Evolutionary conservation across 2,329 filamentous ascomycete species (phyloP), one percentile per base, ranked within the genome.

Genomic region (Aspergillus cejpii): DNA sequence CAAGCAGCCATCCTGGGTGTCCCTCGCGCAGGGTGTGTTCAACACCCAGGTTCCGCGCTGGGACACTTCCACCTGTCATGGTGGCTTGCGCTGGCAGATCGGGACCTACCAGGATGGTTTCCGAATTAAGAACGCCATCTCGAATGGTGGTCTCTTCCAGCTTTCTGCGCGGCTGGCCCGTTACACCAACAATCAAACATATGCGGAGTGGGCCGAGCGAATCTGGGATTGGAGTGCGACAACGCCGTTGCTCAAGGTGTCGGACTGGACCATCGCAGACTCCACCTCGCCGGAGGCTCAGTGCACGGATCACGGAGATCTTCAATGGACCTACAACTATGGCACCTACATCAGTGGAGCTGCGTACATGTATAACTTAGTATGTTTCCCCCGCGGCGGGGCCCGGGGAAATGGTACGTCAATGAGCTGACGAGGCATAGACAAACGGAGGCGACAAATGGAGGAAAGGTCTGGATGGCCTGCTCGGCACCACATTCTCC

Each of bases 11-110:
- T 82, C 85, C 48, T 94, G 85, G 85, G 73, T 92, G 20, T 81
- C 83, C 4, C 75, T 94, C 14, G 83, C 79, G 1, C 84, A 88
- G 64, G 84, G 83, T 17, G 85, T 89, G 7, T 94, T 91, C 66
- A 88, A 92, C 69, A 81, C 84, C 39, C 87, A 88, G 60, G 78
- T 79, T 2, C 69, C 69, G 5, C 79, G 87, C 23, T 91, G 86
- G 84, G 83, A 92, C 54, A 72, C 68, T 5, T 61, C 68, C 0
- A 74, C 70, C 3, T 94, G 88, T 65, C 72, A 70, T 44, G 88
- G 88, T 47, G 88, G 88, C 12, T 68, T 94, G 55, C 80, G 84
- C 51, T 94, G 89, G 89, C 88, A 94, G 69, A 85, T 94, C 49
- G 90, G 84, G 69, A 74, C 79, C 10, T 86, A 83, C 69, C 89